These are phyloP conservation scores for Sodiomyces alkalinus DNA, from an alignment of 2,329 filamentous ascomycete genomes.

Conservation along the genomic window DNA sequence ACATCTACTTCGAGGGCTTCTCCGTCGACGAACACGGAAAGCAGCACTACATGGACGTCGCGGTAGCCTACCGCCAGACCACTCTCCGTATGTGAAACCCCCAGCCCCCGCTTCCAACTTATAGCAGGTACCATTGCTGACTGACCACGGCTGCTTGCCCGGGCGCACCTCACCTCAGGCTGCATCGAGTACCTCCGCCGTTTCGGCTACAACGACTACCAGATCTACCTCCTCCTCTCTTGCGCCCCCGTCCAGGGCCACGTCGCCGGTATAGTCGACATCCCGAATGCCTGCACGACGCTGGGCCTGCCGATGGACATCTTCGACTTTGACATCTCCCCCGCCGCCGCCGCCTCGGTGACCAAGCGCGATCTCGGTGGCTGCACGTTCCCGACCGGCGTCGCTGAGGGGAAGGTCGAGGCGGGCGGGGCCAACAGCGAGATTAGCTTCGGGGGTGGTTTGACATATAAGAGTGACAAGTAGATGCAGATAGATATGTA, in stretches of 20 bases:
- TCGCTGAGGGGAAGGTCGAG: slow-evolving; percentile 26
- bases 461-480: slow-evolving; percentile 33
- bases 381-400: slow-evolving; percentile 48
- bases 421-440: slow-evolving; percentile 30
- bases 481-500: too few relatives aligned
- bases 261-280: slow-evolving; percentile 78
- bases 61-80: slow-evolving; percentile 74
- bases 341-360: slow-evolving; percentile 37
- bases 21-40: slow-evolving; percentile 77
- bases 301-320: slow-evolving; percentile 84
- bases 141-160: too few relatives aligned
- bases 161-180: too few relatives aligned
- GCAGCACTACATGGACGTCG: slow-evolving; percentile 79
- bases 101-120: not conserved
- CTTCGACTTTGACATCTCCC: slow-evolving; percentile 83
- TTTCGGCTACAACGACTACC: slow-evolving; percentile 58
- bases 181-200: slow-evolving; percentile 67
- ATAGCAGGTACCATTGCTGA: too few relatives aligned
- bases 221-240: slow-evolving; percentile 72
- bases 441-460: slow-evolving; percentile 32
- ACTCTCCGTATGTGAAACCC: slow-evolving; percentile 38
- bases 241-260: slow-evolving; percentile 82
- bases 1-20: slow-evolving; percentile 82
- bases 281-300: slow-evolving; percentile 84
- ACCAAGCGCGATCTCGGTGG: slow-evolving; percentile 15